Conservation (phyloP, 1,139 yeast genomes). For the Yamadazyma dendronema region DNA sequence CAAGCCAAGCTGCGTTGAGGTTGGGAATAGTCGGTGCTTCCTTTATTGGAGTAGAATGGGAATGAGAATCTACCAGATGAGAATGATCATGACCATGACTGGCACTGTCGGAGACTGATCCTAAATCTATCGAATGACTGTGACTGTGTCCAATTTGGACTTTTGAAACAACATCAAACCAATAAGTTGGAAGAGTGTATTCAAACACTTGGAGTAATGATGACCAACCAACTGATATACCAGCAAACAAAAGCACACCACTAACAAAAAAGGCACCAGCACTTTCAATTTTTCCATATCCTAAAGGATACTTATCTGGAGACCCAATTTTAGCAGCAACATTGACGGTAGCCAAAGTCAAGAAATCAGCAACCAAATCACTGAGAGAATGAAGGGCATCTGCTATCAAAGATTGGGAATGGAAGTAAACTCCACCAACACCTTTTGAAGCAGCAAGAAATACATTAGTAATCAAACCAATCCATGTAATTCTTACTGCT, state of each 20-base stretch:
- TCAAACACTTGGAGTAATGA: slow-evolving; percentile 71
- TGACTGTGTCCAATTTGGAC: slow-evolving; percentile 57
- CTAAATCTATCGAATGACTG: slow-evolving; percentile 29
- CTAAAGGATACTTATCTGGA: slow-evolving; percentile 66
- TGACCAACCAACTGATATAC: slow-evolving; percentile 88
- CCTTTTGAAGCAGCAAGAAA: slow-evolving; percentile 87
- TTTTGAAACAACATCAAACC: slow-evolving; percentile 41
- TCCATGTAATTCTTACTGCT: slow-evolving; percentile 90
- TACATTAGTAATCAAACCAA: slow-evolving; percentile 80
- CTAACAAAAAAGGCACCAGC: slow-evolving; percentile 89
- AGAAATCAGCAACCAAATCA: slow-evolving; percentile 83
- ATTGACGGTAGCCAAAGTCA: slow-evolving; percentile 86
- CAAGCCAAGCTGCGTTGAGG: slow-evolving; percentile 95
- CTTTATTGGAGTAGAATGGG: slow-evolving; percentile 4
- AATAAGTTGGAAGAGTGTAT: slow-evolving; percentile 57
- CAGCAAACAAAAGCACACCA: slow-evolving; percentile 79
- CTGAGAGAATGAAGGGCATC: slow-evolving; percentile 92
- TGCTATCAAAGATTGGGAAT: slow-evolving; percentile 90
- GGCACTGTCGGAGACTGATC: slow-evolving; percentile 15
- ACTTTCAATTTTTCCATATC: slow-evolving; percentile 91
- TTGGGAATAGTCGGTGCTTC: slow-evolving; percentile 45
- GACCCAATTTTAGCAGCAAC: slow-evolving; percentile 69
- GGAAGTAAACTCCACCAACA: slow-evolving; percentile 85
- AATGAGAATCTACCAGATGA: slow-evolving; percentile 1
- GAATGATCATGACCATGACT: slow-evolving; percentile 16